Evolutionary conservation across 352 stramenopile species (phyloP).

Genomic region (Pythium phragmitis): DNA sequence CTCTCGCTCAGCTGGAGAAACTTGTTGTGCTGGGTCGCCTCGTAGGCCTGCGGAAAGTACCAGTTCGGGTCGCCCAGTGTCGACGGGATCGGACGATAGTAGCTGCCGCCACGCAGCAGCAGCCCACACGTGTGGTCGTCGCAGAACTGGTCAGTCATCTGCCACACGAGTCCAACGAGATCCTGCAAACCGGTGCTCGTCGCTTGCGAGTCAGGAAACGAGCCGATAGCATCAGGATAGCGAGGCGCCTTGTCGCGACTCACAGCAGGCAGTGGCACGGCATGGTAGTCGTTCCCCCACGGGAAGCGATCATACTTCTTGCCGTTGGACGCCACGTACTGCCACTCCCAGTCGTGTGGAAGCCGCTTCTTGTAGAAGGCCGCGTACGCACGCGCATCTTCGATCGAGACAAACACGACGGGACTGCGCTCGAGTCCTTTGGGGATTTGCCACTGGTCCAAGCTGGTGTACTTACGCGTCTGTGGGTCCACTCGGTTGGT

Average conservation of each 20-base stretch:
- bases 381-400: slow-evolving; percentile 73
- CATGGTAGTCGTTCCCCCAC: slow-evolving; percentile 47
- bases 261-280: slow-evolving; percentile 24
- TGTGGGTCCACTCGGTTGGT: slow-evolving; percentile 33
- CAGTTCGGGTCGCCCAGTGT: slow-evolving; percentile 78
- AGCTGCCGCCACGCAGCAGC: slow-evolving; percentile 74
- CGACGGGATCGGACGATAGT: slow-evolving; percentile 63
- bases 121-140: slow-evolving; percentile 79
- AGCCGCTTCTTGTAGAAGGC: slow-evolving; percentile 72
- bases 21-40: slow-evolving; percentile 66
- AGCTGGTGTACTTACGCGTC: slow-evolving; percentile 16
- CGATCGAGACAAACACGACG: slow-evolving; percentile 71
- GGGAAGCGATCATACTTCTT: slow-evolving; percentile 54
- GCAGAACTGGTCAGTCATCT: slow-evolving; percentile 86
- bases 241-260: slow-evolving; percentile 43
- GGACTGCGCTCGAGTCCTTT: slow-evolving; percentile 46
- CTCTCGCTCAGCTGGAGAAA: slow-evolving; percentile 73
- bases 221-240: slow-evolving; percentile 45
- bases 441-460: slow-evolving; percentile 49
- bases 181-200: slow-evolving; percentile 60
- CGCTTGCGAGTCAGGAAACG: slow-evolving; percentile 45
- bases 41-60: slow-evolving; percentile 79
- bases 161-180: slow-evolving; percentile 80
- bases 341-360: slow-evolving; percentile 85
- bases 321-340: slow-evolving; percentile 81